Base-by-base conservation (phyloP, 1,284 basidiomycete species). In the Leucoagaricus sp. region DNA sequence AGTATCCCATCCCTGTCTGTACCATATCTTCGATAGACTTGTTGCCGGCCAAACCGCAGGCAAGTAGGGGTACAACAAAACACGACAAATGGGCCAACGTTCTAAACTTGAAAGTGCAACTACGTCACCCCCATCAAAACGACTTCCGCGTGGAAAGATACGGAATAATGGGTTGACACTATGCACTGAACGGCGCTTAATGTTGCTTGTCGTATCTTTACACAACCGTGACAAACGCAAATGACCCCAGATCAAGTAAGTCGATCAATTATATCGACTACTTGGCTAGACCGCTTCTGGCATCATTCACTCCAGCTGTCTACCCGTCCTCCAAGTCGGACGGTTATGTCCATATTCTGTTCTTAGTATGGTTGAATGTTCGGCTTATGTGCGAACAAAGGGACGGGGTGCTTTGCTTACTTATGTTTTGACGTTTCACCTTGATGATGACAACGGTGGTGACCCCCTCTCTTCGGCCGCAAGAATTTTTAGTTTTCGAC, bases 101-200 rank as follows among this genome's bases (percentile, higher is more conserved):
- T 38, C 12, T 7, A 6, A 51, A 41, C 29, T 12, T 25, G 34
- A 36, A 28, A 10, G 38, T 33, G 28, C 21, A 23, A 17, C 51
- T 53, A 53, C 42, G 51, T 53, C 51, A 53, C 42, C 42, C 31
- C 33, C 33, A 38, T 46, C 10, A 36, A 42, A 19, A 45, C 42
- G 41, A 38, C 38, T 46, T 36, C 51, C 41, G 17, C 51, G 42
- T 53, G 51, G 51, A 53, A 53, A 53, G 29, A 45, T 53, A 26
- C 41, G 26, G 21, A 23, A 15, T 40, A 15, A n/a, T n/a, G n/a
- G 36, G 13, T 26, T 36, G 26, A 13, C 29, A 6, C 26, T 7
- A 21, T 25, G 8, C 49, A 33, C 36, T 38, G 12, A 38, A n/a
- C n/a, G n/a, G n/a, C n/a, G 36, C 15, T 38, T 50, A 25, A 28